These are phyloP conservation scores for Cercospora zeina DNA, from an alignment of 2,329 filamentous ascomycete species.

Conservation along the genomic window DNA sequence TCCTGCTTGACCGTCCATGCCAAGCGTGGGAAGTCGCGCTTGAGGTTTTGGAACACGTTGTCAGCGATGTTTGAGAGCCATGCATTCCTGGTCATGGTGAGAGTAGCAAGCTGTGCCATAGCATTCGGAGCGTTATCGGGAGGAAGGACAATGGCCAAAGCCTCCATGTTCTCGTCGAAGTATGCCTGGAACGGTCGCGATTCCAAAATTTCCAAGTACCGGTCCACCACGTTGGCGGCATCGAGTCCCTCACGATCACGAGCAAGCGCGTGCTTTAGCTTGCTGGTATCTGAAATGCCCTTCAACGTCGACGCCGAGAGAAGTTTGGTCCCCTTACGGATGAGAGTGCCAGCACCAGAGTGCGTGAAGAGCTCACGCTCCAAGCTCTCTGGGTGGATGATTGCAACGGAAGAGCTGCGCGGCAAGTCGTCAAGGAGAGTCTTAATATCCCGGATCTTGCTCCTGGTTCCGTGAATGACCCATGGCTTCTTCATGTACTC, in stretches of 20 bases:
- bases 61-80: constrained; percentile 95
- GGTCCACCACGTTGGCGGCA: constrained; percentile 78
- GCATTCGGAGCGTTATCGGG: constrained; percentile 64
- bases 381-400: constrained; percentile 92
- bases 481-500: constrained; percentile 89
- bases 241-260: constrained; percentile 80
- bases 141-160: constrained; percentile 83
- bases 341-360: constrained; percentile 88
- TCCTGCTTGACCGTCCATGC: constrained; percentile 96
- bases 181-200: constrained; percentile 84
- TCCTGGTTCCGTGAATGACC: constrained; percentile 89
- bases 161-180: constrained; percentile 92
- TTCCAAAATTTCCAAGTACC: constrained; percentile 77
- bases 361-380: constrained; percentile 98
- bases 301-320: constrained; percentile 68
- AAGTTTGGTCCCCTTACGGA: constrained; percentile 88
- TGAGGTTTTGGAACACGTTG: constrained; percentile 89
- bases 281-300: constrained; percentile 73
- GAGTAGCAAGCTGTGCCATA: constrained; percentile 83
- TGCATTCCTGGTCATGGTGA: constrained; percentile 89
- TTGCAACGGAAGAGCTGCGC: constrained; percentile 89
- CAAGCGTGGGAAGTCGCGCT: constrained; percentile 87
- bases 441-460: constrained; percentile 98
- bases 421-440: constrained; percentile 86
- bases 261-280: constrained; percentile 78